Evolutionary conservation across 2,329 filamentous ascomycete species (phyloP).

Genomic region (Sphaerulina vaccinii): DNA sequence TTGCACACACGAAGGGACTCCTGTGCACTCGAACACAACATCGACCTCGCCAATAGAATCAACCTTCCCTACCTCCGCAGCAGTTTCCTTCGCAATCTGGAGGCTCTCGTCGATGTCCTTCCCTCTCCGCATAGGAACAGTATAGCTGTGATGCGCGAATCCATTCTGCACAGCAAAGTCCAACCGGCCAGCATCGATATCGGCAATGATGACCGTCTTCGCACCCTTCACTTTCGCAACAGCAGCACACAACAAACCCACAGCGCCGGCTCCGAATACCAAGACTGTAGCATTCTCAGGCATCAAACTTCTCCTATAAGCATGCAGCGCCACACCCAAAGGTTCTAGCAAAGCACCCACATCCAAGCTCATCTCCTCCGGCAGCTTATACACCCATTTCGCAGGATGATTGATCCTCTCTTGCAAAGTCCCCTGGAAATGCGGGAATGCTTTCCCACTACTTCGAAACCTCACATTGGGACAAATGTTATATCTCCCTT

Average conservation of each 20-base stretch:
- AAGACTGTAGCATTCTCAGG: slow-evolving; percentile 51
- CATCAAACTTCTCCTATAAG: slow-evolving; percentile 54
- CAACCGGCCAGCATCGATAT: slow-evolving; percentile 58
- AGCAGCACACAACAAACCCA: slow-evolving; percentile 59
- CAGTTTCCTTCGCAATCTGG: slow-evolving; percentile 52
- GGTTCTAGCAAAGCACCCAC: slow-evolving; percentile 61
- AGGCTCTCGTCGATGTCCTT: slow-evolving; percentile 55
- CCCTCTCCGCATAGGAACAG: slow-evolving; percentile 48
- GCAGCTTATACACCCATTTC: slow-evolving; percentile 59
- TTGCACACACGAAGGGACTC: slow-evolving; percentile 72
- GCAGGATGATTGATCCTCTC: slow-evolving; percentile 62
- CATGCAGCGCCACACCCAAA: slow-evolving; percentile 60
- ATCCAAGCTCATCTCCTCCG: slow-evolving; percentile 52
- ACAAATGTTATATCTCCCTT: slow-evolving; percentile 63
- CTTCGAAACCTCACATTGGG: slow-evolving; percentile 58
- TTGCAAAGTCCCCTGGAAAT: slow-evolving; percentile 64
- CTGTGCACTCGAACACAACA: slow-evolving; percentile 73
- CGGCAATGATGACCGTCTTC: slow-evolving; percentile 57
- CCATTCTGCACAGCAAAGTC: slow-evolving; percentile 54
- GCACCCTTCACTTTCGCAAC: slow-evolving; percentile 56
- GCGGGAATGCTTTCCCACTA: slow-evolving; percentile 60
- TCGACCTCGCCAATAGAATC: slow-evolving; percentile 58
- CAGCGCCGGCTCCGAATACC: slow-evolving; percentile 62
- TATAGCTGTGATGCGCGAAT: slow-evolving; percentile 49
- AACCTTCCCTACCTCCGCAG: slow-evolving; percentile 43